Percentiles rank a stretch among this genome's conserved stretches.
Conservation (phyloP, 306 rosid genomes). For the Sphenostylis stenocarpa region DNA sequence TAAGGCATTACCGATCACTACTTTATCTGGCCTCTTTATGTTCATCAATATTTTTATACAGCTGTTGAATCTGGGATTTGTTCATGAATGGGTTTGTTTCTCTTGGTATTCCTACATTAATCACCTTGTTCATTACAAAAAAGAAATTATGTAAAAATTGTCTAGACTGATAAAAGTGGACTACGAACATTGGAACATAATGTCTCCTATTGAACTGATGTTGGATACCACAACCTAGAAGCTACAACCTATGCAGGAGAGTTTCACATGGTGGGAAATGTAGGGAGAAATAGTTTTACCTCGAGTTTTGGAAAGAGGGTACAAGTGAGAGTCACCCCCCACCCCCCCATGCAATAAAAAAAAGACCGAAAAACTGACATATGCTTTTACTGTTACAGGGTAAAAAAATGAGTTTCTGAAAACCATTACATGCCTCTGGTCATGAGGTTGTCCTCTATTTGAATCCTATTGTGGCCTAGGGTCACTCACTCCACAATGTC, state of each 20-base stretch:
- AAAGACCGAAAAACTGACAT: too few species aligned
- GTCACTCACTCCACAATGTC: too few species aligned
- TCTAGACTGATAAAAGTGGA: not conserved
- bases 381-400: too few species aligned
- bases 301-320: too few species aligned
- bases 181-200: not conserved
- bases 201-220: not conserved
- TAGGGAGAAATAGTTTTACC: too few species aligned
- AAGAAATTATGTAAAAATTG: not conserved
- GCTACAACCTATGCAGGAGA: not conserved
- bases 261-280: too few species aligned
- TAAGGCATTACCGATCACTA: not conserved
- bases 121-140: not conserved
- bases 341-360: too few species aligned
- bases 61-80: not conserved
- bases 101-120: not conserved
- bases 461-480: too few species aligned
- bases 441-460: too few species aligned
- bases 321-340: too few species aligned
- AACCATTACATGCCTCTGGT: too few species aligned
- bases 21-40: not conserved
- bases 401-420: too few species aligned
- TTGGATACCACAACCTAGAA: not conserved
- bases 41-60: not conserved
- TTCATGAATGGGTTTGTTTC: not conserved